Percentiles rank a stretch among this genome's conserved stretches.
Evolutionary conservation across 345 rosid genomes (phyloP).

Genomic region (Turnera subulata): DNA sequence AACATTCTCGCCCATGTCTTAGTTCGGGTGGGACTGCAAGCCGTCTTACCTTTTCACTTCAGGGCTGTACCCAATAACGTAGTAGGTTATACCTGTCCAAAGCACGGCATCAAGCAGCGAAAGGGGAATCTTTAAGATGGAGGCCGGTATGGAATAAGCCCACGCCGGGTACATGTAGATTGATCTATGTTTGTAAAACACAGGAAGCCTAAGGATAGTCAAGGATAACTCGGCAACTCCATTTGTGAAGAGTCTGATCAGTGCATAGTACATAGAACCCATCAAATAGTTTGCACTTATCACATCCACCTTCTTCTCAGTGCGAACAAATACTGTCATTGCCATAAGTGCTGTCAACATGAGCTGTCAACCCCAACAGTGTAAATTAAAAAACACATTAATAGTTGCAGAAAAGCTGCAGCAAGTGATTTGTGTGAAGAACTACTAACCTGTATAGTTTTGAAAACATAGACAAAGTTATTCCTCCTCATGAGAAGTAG

Average conservation of each 20-base stretch:
- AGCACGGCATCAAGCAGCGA: constrained; percentile 36
- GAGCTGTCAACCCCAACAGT: constrained; percentile 28
- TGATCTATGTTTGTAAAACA: constrained; percentile 46
- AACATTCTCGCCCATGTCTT: no score
- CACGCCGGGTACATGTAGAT: constrained; percentile 47
- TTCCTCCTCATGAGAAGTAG: constrained; percentile 54
- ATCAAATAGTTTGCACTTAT: constrained; percentile 32
- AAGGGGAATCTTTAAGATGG: constrained; percentile 41
- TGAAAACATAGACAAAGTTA: constrained; percentile 39
- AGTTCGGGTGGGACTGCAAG: no score
- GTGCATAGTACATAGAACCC: constrained; percentile 39
- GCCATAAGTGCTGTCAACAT: constrained; percentile 30
- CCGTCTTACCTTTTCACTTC: constrained; percentile 24
- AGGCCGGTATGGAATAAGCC: constrained; percentile 41
- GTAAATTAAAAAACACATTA: neutral
- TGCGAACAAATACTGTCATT: constrained; percentile 36
- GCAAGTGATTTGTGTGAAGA: neutral
- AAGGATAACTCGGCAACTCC: constrained; percentile 39
- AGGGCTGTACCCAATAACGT: no score
- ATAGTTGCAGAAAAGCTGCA: neutral
- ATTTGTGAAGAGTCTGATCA: constrained; percentile 29
- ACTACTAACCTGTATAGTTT: constrained; percentile 39
- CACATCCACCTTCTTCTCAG: constrained; percentile 27
- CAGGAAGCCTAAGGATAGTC: constrained; percentile 37
- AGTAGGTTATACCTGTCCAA: no score